These are phyloP conservation scores for Aspergillus transmontanensis DNA, from an alignment of 2,329 filamentous ascomycete genomes.

Conservation along the genomic window DNA sequence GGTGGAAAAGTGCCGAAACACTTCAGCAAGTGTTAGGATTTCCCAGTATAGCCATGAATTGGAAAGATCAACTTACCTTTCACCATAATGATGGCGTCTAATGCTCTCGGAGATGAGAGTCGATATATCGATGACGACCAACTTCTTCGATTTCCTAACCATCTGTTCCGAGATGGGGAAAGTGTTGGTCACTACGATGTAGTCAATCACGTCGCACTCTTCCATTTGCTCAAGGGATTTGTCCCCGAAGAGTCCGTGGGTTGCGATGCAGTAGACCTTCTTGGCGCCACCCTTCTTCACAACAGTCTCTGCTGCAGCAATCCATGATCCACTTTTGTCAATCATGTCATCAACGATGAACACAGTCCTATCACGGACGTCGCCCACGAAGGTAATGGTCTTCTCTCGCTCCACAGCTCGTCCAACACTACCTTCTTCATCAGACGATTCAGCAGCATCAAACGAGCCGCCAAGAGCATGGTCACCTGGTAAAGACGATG, in stretches of 20 bases:
- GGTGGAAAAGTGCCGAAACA: slow-evolving; percentile 63
- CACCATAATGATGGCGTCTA: slow-evolving; percentile 92
- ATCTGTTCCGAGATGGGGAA: slow-evolving; percentile 85
- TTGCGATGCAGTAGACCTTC: slow-evolving; percentile 96
- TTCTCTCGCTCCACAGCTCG: slow-evolving; percentile 79
- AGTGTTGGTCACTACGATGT: slow-evolving; percentile 94
- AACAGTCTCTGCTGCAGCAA: slow-evolving; percentile 93
- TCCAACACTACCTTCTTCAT: slow-evolving; percentile 66
- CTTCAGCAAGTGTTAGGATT: slow-evolving; percentile 34
- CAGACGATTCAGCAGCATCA: slow-evolving; percentile 85
- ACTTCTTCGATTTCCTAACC: slow-evolving; percentile 72
- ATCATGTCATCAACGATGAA: slow-evolving; percentile 99
- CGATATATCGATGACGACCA: slow-evolving; percentile 87
- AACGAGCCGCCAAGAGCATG: slow-evolving; percentile 80
- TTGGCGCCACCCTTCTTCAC: slow-evolving; percentile 90
- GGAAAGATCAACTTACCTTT: slow-evolving; percentile 67
- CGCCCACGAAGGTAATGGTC: slow-evolving; percentile 95
- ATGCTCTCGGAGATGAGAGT: slow-evolving; percentile 89
- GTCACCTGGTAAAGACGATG: slow-evolving; percentile 70
- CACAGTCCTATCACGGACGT: slow-evolving; percentile 84
- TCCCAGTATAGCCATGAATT: slow-evolving; percentile 26
- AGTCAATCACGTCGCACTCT: slow-evolving; percentile 88
- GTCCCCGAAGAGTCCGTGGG: slow-evolving; percentile 89
- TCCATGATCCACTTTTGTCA: slow-evolving; percentile 95
- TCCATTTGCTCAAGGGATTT: slow-evolving; percentile 89